Evolutionary conservation across 1,284 basidiomycete genomes (phyloP), one percentile per base, ranked within the genome.

Genomic region (Apiotrichum porosum): DNA sequence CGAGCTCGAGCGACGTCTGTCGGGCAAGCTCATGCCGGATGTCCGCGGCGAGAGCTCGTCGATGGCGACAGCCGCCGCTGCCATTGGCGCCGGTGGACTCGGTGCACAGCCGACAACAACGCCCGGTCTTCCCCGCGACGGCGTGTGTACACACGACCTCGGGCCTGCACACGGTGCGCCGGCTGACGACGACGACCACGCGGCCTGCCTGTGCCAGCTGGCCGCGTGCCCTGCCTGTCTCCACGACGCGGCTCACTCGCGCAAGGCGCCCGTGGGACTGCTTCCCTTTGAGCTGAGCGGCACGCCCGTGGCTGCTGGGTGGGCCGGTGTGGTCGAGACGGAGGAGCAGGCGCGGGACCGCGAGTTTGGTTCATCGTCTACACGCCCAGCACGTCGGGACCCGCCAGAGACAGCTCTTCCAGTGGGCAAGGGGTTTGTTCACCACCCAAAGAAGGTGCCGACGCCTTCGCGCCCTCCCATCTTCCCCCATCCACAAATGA

Each of bases 401-500:
- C 24, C 44, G 28, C 31, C 44, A 43, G 33, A 42, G 32, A 15
- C 26, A n/a, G 26, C 32, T 17, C 19, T 69, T n/a, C 64, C 67
- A 1, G 40, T 40, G 8, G 69, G 67, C 1, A 56, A 58, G 41
- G 69, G 69, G 8, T 71, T 69, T 31, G 60, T 62, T n/a, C 59
- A 58, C 17, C 61, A 64, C 44, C 52, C 58, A 6, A 62, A 61
- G 40, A 35, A 51, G 28, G 47, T 49, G 14, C 39, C 54, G 10
- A 39, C 42, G 10, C 8, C 26, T n/a, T 9, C 26, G 0, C 50
- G 54, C 1, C 60, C 62, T 3, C 51, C 55, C 9, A 56, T 69
- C 17, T 70, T 71, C 47, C 62, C 65, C 2, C 72, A 72, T 59
- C 72, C 72, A 6, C 71, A 74, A 49, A 72, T 74, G 72, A 68